Evolutionary conservation across 2,329 filamentous ascomycete genomes (phyloP).

Genomic region (Capronia epimyces): DNA sequence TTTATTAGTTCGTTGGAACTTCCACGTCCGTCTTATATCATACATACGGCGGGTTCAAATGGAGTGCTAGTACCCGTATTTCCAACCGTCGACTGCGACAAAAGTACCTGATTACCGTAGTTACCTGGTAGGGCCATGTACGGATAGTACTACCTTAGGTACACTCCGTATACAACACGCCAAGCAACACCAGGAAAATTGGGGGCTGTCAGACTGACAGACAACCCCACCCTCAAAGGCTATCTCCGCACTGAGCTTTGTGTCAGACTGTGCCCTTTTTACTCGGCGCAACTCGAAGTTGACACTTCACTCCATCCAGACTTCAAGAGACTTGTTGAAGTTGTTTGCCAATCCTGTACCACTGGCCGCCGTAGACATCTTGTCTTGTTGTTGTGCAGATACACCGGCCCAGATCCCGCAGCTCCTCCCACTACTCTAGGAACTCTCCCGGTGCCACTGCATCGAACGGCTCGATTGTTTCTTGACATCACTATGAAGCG

Average conservation of each 20-base stretch:
- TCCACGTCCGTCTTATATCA: no score
- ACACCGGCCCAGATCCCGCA: neutral
- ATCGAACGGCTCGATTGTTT: neutral
- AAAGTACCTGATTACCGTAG: no score
- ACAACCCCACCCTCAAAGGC: no score
- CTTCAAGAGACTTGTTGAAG: neutral
- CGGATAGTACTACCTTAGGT: no score
- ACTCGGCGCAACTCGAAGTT: neutral
- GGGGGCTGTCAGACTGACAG: neutral
- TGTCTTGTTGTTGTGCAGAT: neutral
- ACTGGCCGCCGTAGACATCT: neutral
- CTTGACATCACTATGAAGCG: conserved; percentile 17
- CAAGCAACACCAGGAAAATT: neutral
- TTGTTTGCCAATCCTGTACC: neutral
- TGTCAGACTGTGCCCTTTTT: neutral
- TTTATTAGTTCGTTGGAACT: neutral
- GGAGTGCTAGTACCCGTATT: no score
- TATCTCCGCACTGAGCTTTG: neutral
- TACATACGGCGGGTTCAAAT: no score
- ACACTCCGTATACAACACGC: neutral
- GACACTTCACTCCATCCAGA: neutral
- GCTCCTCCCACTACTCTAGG: neutral
- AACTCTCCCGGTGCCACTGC: neutral
- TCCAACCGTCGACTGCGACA: no score
- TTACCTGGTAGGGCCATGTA: no score